Conservation (phyloP, 768 basidiomycete species). For the Gloeophyllum trabeum region DNA sequence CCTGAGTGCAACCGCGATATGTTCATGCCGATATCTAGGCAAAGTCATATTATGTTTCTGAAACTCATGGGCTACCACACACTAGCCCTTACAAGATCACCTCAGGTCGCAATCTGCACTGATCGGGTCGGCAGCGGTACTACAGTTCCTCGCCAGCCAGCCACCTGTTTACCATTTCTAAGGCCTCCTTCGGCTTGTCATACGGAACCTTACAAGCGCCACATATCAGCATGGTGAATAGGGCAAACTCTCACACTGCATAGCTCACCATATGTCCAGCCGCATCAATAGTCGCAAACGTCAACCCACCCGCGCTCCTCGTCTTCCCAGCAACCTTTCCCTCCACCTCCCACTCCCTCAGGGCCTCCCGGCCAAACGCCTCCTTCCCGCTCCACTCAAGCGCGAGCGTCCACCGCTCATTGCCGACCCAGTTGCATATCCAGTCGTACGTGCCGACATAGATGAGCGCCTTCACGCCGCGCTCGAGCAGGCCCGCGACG, state of each 20-base stretch:
- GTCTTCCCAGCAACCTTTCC: conserved; percentile 42
- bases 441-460: conserved; percentile 47
- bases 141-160: neutral
- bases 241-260: neutral
- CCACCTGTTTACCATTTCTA: conserved; percentile 24
- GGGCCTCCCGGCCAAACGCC: conserved; percentile 28
- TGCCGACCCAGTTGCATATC: conserved; percentile 55
- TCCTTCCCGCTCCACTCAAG: conserved; percentile 50
- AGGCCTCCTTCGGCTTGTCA: conserved; percentile 46
- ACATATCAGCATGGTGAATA: neutral
- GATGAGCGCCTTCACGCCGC: conserved; percentile 36
- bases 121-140: too few species aligned
- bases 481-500: conserved; percentile 41
- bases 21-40: too few species aligned
- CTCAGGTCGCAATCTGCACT: too few species aligned
- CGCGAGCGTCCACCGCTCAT: conserved; percentile 46
- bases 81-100: too few species aligned
- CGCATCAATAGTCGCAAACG: conserved; percentile 47
- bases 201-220: conserved; percentile 31
- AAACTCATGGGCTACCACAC: too few species aligned
- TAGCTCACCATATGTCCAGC: conserved; percentile 64
- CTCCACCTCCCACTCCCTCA: conserved; percentile 45
- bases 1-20: too few species aligned
- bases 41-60: too few species aligned
- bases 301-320: conserved; percentile 33